Evolutionary conservation across 2,329 filamentous ascomycete genomes (phyloP), one percentile per base, ranked within the genome.

Genomic region (Fusarium neocosmosporiellum): DNA sequence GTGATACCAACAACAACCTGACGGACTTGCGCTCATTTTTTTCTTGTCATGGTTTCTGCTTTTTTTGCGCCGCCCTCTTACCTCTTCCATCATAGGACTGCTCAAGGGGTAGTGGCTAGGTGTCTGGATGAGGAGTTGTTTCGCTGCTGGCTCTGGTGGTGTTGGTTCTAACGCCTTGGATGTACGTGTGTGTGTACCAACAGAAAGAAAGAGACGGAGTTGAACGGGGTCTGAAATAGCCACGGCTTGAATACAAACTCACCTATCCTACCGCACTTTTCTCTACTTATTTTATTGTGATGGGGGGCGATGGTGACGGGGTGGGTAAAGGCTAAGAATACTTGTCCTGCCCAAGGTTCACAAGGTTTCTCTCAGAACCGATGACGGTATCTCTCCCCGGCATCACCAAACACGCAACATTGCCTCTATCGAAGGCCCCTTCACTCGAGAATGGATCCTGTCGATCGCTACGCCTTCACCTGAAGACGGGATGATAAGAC

Each of bases 1-100:
- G 65, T 77, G 75, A 77, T 77, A 77, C 75, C 75, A 77, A 71
- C 60, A 71, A 70, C 70, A 14, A 20, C 33, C 54, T 59, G 73
- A 67, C 50, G 65, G 65, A 66, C 67, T 70, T 73, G 71, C 63
- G 54, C 61, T 75, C 69, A 46, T 71, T 75, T 70, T n/a, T 74
- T 72, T 20, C 57, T 43, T 67, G 34, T 29, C 57, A n/a, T 33
- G 20, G 41, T 29, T 65, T 69, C 39, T 46, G 8, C 41, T 16
- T 53, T 58, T 46, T 22, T 29, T 33, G 27, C 63, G 58, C 16
- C 22, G 41, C 20, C 39, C 33, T 29, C 29, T 22, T 31, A 9
- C n/a, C 18, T 31, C 14, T 18, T 46, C 41, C 27, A 46, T 5
- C 16, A 24, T 24, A 46, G 37, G 11, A 33, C 29, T 48, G 37